Conservation (phyloP, 208 protist species). For the Crithidia mellificae region DNA sequence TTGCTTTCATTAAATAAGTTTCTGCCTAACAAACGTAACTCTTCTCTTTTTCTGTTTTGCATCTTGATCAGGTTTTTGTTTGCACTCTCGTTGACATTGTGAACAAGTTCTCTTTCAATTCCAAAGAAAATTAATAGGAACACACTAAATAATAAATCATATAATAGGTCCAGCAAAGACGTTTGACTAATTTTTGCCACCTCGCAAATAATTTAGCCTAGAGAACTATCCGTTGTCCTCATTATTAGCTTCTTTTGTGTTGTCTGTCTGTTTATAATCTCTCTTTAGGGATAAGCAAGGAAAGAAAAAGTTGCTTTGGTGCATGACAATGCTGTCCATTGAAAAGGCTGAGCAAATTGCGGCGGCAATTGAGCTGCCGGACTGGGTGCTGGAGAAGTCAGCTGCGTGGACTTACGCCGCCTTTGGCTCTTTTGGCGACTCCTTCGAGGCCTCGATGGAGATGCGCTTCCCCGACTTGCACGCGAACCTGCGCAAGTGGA, state of each 20-base stretch:
- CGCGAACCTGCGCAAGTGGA: constrained; percentile 19
- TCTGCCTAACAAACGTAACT: too few relatives aligned
- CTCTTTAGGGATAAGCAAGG: background rate
- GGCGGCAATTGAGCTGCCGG: constrained; percentile 56
- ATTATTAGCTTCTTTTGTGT: constrained; percentile 3
- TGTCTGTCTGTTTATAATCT: background rate
- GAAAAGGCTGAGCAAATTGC: constrained; percentile 41
- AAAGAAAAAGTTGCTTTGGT: background rate
- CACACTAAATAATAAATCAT: background rate
- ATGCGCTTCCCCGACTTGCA: constrained; percentile 31
- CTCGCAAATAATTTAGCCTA: background rate
- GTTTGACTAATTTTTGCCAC: background rate
- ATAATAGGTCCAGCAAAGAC: background rate
- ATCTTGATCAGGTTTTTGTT: too few relatives aligned
- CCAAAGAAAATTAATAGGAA: too few relatives aligned
- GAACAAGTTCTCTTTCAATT: background rate
- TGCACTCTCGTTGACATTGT: too few relatives aligned
- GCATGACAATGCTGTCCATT: constrained; percentile 34
- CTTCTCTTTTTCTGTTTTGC: too few relatives aligned
- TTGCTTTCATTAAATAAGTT: too few relatives aligned
- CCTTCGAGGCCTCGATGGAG: constrained; percentile 39
- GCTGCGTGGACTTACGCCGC: constrained; percentile 29
- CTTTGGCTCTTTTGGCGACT: constrained; percentile 30
- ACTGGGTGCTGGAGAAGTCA: constrained; percentile 41
- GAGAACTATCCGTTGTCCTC: background rate